Percentiles rank a stretch among this genome's conserved stretches.
Conservation (phyloP, 1,284 basidiomycete species). For the Trichosporon coremiiforme region DNA sequence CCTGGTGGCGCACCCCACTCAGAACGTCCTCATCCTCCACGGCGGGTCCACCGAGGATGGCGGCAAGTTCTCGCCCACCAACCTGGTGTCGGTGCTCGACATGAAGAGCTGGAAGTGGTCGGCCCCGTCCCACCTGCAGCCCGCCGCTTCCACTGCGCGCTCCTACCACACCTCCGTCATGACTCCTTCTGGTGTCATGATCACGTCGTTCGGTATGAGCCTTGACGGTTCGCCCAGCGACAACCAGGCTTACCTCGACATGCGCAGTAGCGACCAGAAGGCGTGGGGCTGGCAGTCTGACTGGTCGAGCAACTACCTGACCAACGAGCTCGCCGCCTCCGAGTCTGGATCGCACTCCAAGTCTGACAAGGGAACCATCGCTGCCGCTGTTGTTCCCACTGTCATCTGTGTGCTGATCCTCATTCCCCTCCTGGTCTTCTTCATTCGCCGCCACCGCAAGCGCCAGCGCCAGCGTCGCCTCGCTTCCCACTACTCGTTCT, state of each 20-base stretch:
- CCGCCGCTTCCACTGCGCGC: slow-evolving; percentile 42
- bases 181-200: slow-evolving; percentile 55
- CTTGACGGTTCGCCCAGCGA: slow-evolving; percentile 38
- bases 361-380: slow-evolving; percentile 35
- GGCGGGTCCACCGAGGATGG: slow-evolving; percentile 43
- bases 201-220: slow-evolving; percentile 52
- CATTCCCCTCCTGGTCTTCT: slow-evolving; percentile 43
- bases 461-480: slow-evolving; percentile 50
- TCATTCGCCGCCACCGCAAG: slow-evolving; percentile 47
- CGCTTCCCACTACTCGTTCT: slow-evolving; percentile 55
- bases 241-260: slow-evolving; percentile 53
- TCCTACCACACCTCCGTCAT: slow-evolving; percentile 55
- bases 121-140: slow-evolving; percentile 49
- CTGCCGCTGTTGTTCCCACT: slow-evolving; percentile 49
- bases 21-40: slow-evolving; percentile 50
- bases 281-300: slow-evolving; percentile 51
- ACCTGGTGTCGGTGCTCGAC: slow-evolving; percentile 50
- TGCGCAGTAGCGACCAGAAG: slow-evolving; percentile 41
- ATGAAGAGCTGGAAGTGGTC: slow-evolving; percentile 53
- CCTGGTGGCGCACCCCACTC: slow-evolving; percentile 51
- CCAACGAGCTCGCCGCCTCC: slow-evolving; percentile 25
- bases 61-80: slow-evolving; percentile 36
- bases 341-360: slow-evolving; percentile 21
- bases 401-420: slow-evolving; percentile 44
- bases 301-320: slow-evolving; percentile 49